A percentile compares a stretch with the other conserved stretches of the same genome.
Conservation (phyloP, 305 asterid species). For the Lippia alba region DNA sequence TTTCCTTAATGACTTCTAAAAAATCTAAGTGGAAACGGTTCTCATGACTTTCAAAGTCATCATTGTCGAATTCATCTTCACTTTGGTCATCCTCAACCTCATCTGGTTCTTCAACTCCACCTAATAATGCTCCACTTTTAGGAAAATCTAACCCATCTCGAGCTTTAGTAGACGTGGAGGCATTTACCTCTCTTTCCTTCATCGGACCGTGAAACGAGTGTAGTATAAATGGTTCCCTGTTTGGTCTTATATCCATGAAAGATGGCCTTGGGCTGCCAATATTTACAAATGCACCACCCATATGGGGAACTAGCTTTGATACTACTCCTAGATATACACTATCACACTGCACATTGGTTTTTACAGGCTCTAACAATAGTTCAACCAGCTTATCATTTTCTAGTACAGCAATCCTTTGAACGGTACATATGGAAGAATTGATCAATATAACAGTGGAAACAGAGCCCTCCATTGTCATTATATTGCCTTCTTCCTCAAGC, state of each 20-base stretch:
- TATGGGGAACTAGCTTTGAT: slow-evolving; percentile 85
- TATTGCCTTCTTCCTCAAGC: slow-evolving; percentile 53
- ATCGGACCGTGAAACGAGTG: slow-evolving; percentile 54
- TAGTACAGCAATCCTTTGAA: slow-evolving; percentile 94
- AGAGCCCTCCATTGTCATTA: slow-evolving; percentile 51
- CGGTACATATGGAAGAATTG: slow-evolving; percentile 91
- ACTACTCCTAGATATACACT: slow-evolving; percentile 89
- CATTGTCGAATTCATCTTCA: slow-evolving; percentile 68
- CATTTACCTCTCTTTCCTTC: slow-evolving; percentile 55
- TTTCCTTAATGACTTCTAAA: slow-evolving; percentile 53
- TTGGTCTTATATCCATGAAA: slow-evolving; percentile 80
- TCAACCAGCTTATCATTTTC: slow-evolving; percentile 89
- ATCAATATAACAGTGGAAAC: slow-evolving; percentile 79
- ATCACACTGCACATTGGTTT: slow-evolving; percentile 88
- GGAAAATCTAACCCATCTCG: slow-evolving; percentile 49
- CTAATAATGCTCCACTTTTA: slow-evolving; percentile 46
- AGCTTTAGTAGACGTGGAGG: slow-evolving; percentile 38
- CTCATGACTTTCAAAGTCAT: slow-evolving; percentile 59
- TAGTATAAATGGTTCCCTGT: slow-evolving; percentile 73
- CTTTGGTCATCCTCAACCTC: slow-evolving; percentile 68
- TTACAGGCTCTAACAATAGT: slow-evolving; percentile 90
- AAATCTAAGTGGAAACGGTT: slow-evolving; percentile 49
- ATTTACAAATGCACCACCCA: slow-evolving; percentile 98
- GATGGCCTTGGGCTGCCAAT: slow-evolving; percentile 88
- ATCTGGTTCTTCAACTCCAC: slow-evolving; percentile 61